Conservation (phyloP, 176 grass and related monocot genomes). For the Chloris gayana region DNA sequence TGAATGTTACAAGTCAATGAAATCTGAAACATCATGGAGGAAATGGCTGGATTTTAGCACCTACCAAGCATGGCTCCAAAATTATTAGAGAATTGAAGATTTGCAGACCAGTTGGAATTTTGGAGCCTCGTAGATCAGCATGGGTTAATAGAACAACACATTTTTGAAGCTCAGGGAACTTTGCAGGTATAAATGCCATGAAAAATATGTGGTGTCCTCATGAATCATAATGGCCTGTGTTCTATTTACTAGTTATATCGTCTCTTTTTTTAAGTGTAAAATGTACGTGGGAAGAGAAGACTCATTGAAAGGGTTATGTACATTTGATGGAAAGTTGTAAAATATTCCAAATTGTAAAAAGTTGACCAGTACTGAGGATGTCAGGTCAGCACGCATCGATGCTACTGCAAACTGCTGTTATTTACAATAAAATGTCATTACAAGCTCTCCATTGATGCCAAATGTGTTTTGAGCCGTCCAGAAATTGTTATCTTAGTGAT, state of each 20-base stretch:
- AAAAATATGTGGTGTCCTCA: background rate
- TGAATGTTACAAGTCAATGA: slow-evolving; percentile 29
- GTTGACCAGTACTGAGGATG: background rate
- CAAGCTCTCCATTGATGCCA: background rate
- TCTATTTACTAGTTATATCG: background rate
- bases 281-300: background rate
- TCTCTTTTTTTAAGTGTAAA: slow-evolving; percentile 1
- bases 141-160: background rate
- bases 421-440: background rate
- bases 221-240: background rate
- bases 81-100: background rate
- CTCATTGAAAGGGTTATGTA: background rate
- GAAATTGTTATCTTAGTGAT: background rate
- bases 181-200: slow-evolving; percentile 20
- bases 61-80: background rate
- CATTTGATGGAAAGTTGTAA: background rate
- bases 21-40: slow-evolving; percentile 14
- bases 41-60: slow-evolving; percentile 5
- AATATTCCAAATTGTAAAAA: background rate
- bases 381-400: background rate
- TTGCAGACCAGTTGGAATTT: background rate
- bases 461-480: background rate
- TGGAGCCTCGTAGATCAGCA: slow-evolving; percentile 1
- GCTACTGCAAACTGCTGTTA: background rate
- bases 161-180: background rate